Evolutionary conservation across 495 filamentous ascomycete genomes (phyloP).

Genomic region (Clohesyomyces aquaticus): DNA sequence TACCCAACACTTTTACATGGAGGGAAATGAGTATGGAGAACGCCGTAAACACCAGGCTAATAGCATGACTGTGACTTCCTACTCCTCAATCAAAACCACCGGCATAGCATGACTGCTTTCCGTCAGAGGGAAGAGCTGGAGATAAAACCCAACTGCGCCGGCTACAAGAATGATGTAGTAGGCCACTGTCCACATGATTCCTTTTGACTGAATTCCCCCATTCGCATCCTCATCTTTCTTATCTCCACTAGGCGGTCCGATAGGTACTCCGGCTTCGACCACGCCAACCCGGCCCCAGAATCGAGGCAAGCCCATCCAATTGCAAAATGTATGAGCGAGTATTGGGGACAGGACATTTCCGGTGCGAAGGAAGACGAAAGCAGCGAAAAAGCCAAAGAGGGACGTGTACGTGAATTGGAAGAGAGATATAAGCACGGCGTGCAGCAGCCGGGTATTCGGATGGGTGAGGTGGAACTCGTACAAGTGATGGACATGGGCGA

Average conservation of each 20-base stretch:
- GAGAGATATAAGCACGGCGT: constrained; percentile 67
- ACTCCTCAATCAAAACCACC: constrained; percentile 26
- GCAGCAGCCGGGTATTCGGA: constrained; percentile 64
- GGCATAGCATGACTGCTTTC: constrained; percentile 58
- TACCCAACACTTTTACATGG: no score
- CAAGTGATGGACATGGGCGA: constrained; percentile 93
- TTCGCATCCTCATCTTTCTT: constrained; percentile 45
- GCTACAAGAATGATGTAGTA: constrained; percentile 77
- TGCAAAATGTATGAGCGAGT: constrained; percentile 85
- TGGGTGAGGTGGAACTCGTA: constrained; percentile 89
- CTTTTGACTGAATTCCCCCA: constrained; percentile 31
- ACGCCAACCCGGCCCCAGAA: constrained; percentile 78
- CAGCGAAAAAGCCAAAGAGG: constrained; percentile 88
- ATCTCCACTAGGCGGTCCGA: constrained; percentile 40
- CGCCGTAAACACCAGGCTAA: background rate
- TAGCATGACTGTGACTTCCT: background rate
- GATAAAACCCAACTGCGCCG: constrained; percentile 73
- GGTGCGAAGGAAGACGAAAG: constrained; percentile 86
- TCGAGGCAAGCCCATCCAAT: constrained; percentile 85
- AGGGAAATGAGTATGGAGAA: no score
- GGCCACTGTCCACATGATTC: constrained; percentile 67
- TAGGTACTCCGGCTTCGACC: constrained; percentile 53
- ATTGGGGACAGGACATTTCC: constrained; percentile 76
- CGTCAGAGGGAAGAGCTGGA: constrained; percentile 72
- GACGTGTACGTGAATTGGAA: constrained; percentile 93